phyloP scores from a whole-genome alignment of 2,329 filamentous ascomycete species.

The Pestalotiopsis fici region DNA sequence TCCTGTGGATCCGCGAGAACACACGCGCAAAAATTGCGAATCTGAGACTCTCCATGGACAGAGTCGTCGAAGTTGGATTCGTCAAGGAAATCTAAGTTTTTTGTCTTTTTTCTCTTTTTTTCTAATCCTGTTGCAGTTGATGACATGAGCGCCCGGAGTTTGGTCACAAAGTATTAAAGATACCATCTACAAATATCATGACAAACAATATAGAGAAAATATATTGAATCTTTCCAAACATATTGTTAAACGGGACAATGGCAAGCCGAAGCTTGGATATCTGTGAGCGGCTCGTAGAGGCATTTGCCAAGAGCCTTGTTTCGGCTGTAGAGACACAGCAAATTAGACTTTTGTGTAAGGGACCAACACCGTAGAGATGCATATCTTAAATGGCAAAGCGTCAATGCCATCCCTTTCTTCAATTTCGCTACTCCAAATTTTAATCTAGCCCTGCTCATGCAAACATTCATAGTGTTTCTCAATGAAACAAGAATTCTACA shows the following conservation, averaged over 20 bases:
- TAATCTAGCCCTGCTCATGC: no score
- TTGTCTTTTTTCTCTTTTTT: not conserved
- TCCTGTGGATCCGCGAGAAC: conserved; percentile 68
- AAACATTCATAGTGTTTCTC: not conserved
- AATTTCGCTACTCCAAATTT: not conserved
- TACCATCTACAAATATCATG: not conserved
- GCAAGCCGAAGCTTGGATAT: not conserved
- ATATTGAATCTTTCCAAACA: no score
- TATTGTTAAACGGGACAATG: no score
- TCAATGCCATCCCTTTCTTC: not conserved
- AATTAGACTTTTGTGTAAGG: not conserved
- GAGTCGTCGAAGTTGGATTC: conserved; percentile 69
- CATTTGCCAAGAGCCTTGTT: not conserved
- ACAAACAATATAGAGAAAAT: not conserved
- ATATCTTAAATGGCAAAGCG: not conserved
- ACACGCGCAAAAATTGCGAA: conserved; percentile 67
- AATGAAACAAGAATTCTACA: not conserved
- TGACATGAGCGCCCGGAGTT: not conserved
- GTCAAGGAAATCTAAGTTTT: conserved; percentile 57
- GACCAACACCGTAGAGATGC: not conserved
- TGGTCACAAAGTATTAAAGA: not conserved
- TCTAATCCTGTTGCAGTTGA: not conserved
- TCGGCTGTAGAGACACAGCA: not conserved
- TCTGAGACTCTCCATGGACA: conserved; percentile 58
- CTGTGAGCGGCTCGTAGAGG: not conserved